Evolutionary conservation across 495 filamentous ascomycete species (phyloP), one percentile per base, ranked within the genome.

Genomic region (Echria macrotheca): DNA sequence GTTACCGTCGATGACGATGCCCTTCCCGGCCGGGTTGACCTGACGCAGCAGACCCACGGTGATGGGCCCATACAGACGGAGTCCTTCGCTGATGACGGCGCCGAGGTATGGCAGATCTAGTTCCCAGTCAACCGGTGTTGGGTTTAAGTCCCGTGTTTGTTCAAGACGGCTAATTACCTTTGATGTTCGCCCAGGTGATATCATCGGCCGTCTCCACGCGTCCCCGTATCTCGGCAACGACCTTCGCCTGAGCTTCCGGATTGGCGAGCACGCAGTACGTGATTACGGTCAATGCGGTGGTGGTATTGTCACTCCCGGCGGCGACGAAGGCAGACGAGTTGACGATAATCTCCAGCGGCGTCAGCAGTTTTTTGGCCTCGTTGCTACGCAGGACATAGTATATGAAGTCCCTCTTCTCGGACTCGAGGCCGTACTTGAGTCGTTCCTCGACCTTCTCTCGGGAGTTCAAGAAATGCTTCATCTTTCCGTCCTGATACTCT

Each of bases 261-360:
- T 57, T 23, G 21, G 35, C 50, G 0, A 55, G 23, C 23, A 62
- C 33, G 17, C 56, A 33, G 31, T 59, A 49, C 6, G 46, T 41
- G 47, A 47, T 49, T 2, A 45, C 49, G 3, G 51, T 33, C 8
- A 62, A 36, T 12, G 37, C 31, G 2, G 44, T 25, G n/a, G 59
- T 50, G 17, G 53, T 57, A 5, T 56, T 59, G 12, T 59, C 56
- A 18, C 48, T 57, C 25, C 59, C 59, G 6, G 56, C 59, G 12
- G 44, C 53, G 28, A 58, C 55, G 32, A 60, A 60, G n/a, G 56
- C 28, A 11, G 60, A 49, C 35, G 50, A 51, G 31, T 63, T 63
- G 47, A 63, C 23, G 11, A 55, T 33, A 14, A 63, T 54, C 49
- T 63, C 57, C 23, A 41, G 31, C 28, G 49, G 33, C 18, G 44